Evolutionary conservation across 805 yeast species (phyloP), one percentile per base, ranked within the genome.

Genomic region (Yamadazyma nakazawae): DNA sequence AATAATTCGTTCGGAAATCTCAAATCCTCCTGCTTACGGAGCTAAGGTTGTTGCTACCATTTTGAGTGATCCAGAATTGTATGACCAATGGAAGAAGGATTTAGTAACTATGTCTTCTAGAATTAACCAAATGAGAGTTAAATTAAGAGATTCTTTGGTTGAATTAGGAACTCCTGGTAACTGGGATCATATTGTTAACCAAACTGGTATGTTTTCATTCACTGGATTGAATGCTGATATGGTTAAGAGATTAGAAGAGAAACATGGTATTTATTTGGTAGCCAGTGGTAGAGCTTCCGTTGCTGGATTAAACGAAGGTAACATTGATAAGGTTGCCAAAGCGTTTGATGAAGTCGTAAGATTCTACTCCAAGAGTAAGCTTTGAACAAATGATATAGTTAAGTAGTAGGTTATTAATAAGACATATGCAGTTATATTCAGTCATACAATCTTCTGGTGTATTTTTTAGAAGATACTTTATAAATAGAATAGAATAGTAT

Each of bases 121-220:
- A 62, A 92, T 94, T 63, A 73, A 70, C 52, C 66, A 75, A 56
- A 91, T 90, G 96, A 85, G 98, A 72, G 62, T 69, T 28, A 76
- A 74, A 16, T 77, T 92, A 59, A 79, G 83, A 62, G 74, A 73
- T 46, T 76, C 76, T 50, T 76, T 92, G 51, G 78, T 76, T 42
- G 66, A 68, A 44, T 79, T 88, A 52, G 55, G 60, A 17, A 89
- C 98, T 19, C 96, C 96, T 26, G 97, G 96, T 40, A 79, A 75
- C 58, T 92, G 98, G 98, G 85, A 81, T 55, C 98, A 92, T 69
- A 88, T 92, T 59, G 84, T 82, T 40, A 74, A 76, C 53, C 99
- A 94, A 74, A 85, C 88, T 52, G 99, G 99, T 58, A 92, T 92
- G 98, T 92, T 92, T 66, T 89, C 96, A 31, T 92, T 84, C 72